Evolutionary conservation across 768 basidiomycete genomes (phyloP).

Genomic region (Cystobasidium tubakii): DNA sequence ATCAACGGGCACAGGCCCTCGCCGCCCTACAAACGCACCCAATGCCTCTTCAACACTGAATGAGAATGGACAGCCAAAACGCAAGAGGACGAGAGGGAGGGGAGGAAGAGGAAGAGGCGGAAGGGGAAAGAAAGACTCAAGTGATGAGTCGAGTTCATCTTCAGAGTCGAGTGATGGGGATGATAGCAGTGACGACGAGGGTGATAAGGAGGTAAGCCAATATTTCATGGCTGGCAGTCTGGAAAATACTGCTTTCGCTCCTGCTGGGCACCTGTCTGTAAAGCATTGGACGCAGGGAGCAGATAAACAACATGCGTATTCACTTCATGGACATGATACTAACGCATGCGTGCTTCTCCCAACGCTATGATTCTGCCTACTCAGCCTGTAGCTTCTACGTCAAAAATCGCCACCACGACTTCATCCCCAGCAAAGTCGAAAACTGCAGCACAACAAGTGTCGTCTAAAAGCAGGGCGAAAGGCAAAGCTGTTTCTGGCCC

Average conservation of each 20-base stretch:
- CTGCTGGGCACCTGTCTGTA: neutral
- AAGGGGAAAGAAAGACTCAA: neutral
- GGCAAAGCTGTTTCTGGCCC: neutral
- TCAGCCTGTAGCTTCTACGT: constrained; percentile 9
- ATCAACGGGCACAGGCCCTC: too few relatives aligned
- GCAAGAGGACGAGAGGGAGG: constrained; percentile 10
- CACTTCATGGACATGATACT: neutral
- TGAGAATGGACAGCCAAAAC: constrained; percentile 1
- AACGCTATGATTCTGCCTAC: neutral
- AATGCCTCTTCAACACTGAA: neutral
- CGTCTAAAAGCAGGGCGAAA: neutral
- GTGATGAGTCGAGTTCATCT: neutral
- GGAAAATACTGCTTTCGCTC: too few relatives aligned
- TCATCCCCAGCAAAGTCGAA: constrained; percentile 5
- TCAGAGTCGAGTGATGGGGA: neutral
- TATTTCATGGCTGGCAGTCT: neutral
- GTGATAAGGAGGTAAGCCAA: neutral
- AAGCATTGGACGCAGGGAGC: neutral
- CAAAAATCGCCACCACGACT: constrained; percentile 6
- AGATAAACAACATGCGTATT: neutral
- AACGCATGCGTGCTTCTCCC: neutral
- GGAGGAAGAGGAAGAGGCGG: neutral
- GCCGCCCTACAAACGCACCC: neutral
- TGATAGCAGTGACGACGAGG: constrained; percentile 15
- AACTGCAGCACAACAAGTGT: constrained; percentile 12